Percentiles rank a stretch among this genome's conserved stretches.
These are phyloP conservation scores for Cercophora samala DNA, from an alignment of 495 filamentous ascomycete genomes.

Conservation along the genomic window DNA sequence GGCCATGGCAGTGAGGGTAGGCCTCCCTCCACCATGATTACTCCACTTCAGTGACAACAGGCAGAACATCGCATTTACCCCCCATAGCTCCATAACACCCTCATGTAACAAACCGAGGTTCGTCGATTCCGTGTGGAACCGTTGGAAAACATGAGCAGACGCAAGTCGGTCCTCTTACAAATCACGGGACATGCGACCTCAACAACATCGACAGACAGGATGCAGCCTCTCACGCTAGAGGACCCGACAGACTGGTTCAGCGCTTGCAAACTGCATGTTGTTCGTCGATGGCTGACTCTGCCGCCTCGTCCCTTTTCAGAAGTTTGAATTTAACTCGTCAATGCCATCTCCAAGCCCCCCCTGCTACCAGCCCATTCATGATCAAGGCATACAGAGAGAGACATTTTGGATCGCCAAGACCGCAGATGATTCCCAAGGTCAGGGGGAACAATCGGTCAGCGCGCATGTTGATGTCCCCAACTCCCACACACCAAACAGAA, in stretches of 20 bases:
- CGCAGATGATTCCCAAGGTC: not conserved
- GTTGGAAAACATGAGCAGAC: not conserved
- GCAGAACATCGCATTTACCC: not conserved
- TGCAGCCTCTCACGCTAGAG: slow-evolving; percentile 1
- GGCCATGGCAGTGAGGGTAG: not conserved
- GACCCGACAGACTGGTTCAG: slow-evolving; percentile 10
- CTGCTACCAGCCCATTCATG: not conserved
- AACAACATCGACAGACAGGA: not conserved
- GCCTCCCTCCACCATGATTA: not conserved
- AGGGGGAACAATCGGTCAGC: not conserved
- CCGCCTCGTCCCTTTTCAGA: slow-evolving; percentile 7
- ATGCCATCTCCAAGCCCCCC: not conserved
- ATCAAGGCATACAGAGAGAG: not conserved
- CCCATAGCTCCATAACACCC: not conserved
- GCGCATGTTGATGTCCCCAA: not conserved
- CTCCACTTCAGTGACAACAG: not conserved
- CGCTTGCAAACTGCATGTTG: slow-evolving; percentile 5
- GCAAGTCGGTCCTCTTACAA: not conserved
- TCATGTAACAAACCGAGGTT: not conserved
- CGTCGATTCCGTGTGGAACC: not conserved
- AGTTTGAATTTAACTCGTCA: slow-evolving; percentile 11
- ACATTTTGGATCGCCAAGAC: not conserved
- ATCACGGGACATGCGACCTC: not conserved
- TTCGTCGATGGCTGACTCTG: not conserved
- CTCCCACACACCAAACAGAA: not conserved